phyloP scores from a whole-genome alignment of 2,329 filamentous ascomycete genomes.

The Massarina eburnea region DNA sequence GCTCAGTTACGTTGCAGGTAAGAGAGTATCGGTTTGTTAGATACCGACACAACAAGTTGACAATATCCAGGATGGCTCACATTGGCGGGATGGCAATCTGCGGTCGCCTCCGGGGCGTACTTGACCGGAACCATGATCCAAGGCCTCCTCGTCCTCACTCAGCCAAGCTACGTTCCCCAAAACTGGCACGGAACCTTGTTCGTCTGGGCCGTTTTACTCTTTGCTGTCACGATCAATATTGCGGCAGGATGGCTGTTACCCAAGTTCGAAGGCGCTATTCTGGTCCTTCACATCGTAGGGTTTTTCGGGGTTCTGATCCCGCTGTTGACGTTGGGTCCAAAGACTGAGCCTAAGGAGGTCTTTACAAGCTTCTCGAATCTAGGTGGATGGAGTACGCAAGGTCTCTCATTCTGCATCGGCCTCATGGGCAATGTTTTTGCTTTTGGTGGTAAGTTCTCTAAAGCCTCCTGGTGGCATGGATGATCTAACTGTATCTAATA shows the following conservation, averaged over 20 bases:
- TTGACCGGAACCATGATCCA: constrained; percentile 31
- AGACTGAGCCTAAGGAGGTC: constrained; percentile 41
- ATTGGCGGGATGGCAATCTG: constrained; percentile 44
- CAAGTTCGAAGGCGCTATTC: constrained; percentile 49
- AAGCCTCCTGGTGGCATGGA: neutral
- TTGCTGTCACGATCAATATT: constrained; percentile 48
- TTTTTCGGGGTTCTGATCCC: constrained; percentile 54
- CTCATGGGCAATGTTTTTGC: constrained; percentile 38
- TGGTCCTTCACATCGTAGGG: constrained; percentile 53
- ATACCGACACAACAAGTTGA: neutral
- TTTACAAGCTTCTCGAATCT: constrained; percentile 51
- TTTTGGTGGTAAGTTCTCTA: constrained; percentile 30
- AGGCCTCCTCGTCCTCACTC: constrained; percentile 41
- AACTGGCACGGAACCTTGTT: constrained; percentile 55
- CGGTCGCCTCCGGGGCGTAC: constrained; percentile 30
- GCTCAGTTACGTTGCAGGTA: constrained; percentile 46
- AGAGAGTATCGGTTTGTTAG: neutral
- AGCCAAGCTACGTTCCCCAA: constrained; percentile 40
- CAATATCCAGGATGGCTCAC: constrained; percentile 43
- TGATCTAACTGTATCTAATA: constrained; percentile 1
- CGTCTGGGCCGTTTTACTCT: constrained; percentile 46
- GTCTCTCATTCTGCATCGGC: constrained; percentile 47
- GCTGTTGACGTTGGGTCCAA: constrained; percentile 46
- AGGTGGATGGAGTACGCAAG: constrained; percentile 48
- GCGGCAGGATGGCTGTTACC: constrained; percentile 48